These are phyloP conservation scores for Peronospora tabacina DNA, from an alignment of 352 stramenopile species.

Conservation along the genomic window DNA sequence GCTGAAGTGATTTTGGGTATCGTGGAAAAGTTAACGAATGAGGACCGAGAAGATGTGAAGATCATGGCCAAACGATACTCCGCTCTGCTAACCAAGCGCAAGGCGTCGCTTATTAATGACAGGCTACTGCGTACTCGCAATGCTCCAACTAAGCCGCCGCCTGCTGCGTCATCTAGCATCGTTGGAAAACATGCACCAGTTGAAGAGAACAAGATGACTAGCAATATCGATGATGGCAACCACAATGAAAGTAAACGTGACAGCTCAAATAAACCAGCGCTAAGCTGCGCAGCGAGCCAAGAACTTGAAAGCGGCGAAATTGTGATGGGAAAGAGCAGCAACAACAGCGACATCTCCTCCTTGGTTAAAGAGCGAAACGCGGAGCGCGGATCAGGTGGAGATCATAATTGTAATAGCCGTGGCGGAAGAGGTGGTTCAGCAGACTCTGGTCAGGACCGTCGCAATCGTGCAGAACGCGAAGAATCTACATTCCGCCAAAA, in stretches of 20 bases:
- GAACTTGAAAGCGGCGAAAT: slow-evolving; percentile 55
- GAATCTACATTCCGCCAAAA: slow-evolving; percentile 14
- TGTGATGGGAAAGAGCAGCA: slow-evolving; percentile 25
- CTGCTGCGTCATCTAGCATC: slow-evolving; percentile 8
- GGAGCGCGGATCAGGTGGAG: slow-evolving; percentile 16
- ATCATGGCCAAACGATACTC: slow-evolving; percentile 87
- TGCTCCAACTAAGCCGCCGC: slow-evolving; percentile 9
- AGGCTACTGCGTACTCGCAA: slow-evolving; percentile 35
- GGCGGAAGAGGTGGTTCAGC: slow-evolving; percentile 9
- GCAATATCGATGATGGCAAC: slow-evolving; percentile 21
- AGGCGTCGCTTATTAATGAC: slow-evolving; percentile 57
- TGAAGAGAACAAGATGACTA: slow-evolving; percentile 23
- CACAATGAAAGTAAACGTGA: slow-evolving; percentile 13
- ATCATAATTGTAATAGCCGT: slow-evolving; percentile 25
- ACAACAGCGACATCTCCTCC: slow-evolving; percentile 6
- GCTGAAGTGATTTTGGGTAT: slow-evolving; percentile 57
- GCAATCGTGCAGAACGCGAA: slow-evolving; percentile 22
- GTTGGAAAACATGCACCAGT: slow-evolving; percentile 19
- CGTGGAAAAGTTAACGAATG: slow-evolving; percentile 61
- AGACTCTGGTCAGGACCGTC: slow-evolving; percentile 19
- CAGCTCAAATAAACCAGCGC: slow-evolving; percentile 11
- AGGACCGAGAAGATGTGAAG: slow-evolving; percentile 85
- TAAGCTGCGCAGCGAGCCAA: slow-evolving; percentile 24
- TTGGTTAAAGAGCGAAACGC: slow-evolving; percentile 17
- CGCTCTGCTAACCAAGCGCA: slow-evolving; percentile 71